Base-by-base conservation (phyloP, 2,329 filamentous ascomycete species). In the Fusarium sp. region DNA sequence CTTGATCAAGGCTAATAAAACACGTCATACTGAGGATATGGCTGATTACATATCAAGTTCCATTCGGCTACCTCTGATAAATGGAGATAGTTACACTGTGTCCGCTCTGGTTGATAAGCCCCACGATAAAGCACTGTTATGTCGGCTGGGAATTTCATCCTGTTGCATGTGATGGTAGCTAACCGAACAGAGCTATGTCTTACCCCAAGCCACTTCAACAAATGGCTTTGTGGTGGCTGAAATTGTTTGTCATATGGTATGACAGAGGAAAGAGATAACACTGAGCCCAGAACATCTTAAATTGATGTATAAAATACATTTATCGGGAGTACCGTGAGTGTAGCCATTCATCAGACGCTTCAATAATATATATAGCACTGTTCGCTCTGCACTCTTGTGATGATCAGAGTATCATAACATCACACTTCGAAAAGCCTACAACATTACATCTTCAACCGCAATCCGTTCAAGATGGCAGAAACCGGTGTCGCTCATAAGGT, bases 121-220 rank as follows among this genome's bases (percentile, higher is more conserved):
- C 16, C 16, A 33, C 10, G 18, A 45, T 27, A 15, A 5, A 19
- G 21, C 7, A 4, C 6, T 33, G 8, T 49, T 23, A 27, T 7
- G 7, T n/a, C 15, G 4, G 3, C 8, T 16, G 10, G 6, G n/a
- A 10, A n/a, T 1, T 5, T 41, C 14, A 8, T 16, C 23, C 12
- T 14, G 3, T 29, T 29, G 10, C 46, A 51, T 23, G 46, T 19
- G n/a, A 49, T 23, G n/a, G 29, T 3, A 14, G 4, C 21, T 9
- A 0, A 14, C 10, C 5, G 0, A 5, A 14, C 8, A 31, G 21
- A 7, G 3, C 3, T 18, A 2, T 14, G 16, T 2, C 11, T 4
- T 4, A 4, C 10, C 3, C 16, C 29, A 33, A 2, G 6, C n/a
- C n/a, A 23, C 29, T 33, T 7, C 16, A 18, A 23, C 5, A 2